Percentiles rank a stretch among this genome's conserved stretches.
phyloP scores from a whole-genome alignment of 805 yeast species.

The Helenozyma rhizophorensis region DNA sequence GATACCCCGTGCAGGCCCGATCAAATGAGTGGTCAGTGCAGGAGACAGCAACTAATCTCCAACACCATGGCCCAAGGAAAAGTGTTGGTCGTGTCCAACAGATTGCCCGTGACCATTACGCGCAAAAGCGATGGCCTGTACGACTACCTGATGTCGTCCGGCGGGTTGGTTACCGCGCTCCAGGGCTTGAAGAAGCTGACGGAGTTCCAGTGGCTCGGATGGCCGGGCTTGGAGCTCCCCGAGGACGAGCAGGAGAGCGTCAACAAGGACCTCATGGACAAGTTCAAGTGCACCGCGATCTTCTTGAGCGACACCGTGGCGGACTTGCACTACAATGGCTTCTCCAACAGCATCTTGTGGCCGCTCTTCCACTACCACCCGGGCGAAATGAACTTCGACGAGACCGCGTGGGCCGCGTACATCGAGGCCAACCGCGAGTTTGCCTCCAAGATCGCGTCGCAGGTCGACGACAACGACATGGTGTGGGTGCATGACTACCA shows the following conservation, averaged over 20 bases:
- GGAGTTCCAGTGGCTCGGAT: constrained; percentile 95
- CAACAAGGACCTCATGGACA: constrained; percentile 60
- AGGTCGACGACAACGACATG: constrained; percentile 75
- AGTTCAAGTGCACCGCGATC: constrained; percentile 88
- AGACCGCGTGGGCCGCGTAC: constrained; percentile 96
- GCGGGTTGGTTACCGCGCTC: constrained; percentile 94
- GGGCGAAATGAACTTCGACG: constrained; percentile 98
- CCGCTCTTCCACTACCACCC: constrained; percentile 98
- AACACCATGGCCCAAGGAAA: constrained; percentile 42
- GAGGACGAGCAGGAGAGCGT: constrained; percentile 67
- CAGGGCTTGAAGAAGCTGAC: constrained; percentile 83
- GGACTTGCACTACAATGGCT: constrained; percentile 94
- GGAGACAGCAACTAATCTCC: too few relatives aligned
- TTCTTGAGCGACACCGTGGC: constrained; percentile 86
- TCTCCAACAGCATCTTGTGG: constrained; percentile 93
- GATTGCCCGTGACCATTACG: constrained; percentile 91
- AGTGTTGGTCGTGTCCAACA: constrained; percentile 87
- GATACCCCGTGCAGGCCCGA: too few relatives aligned
- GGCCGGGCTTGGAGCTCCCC: constrained; percentile 89
- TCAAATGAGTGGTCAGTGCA: too few relatives aligned
- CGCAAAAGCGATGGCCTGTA: constrained; percentile 60
- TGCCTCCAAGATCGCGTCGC: constrained; percentile 66
- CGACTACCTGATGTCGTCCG: constrained; percentile 89
- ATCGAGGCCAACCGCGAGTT: constrained; percentile 85
- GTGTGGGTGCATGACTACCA: constrained; percentile 99